Evolutionary conservation across 2,329 filamentous ascomycete genomes (phyloP).

Genomic region (Hypoxylon sp.): DNA sequence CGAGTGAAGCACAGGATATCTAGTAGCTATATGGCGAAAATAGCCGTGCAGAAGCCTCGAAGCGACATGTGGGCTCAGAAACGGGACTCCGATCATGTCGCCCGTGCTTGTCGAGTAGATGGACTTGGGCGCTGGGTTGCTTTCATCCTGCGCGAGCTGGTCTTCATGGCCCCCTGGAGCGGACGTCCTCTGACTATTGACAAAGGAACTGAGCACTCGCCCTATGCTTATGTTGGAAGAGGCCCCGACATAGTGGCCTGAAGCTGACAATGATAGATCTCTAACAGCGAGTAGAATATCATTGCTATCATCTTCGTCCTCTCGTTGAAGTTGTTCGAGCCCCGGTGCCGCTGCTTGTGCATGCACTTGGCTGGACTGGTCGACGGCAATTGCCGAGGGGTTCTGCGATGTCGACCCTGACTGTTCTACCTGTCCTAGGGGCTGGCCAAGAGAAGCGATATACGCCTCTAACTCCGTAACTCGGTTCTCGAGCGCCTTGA

Average conservation of each 20-base stretch:
- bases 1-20: conserved; percentile 43
- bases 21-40: conserved; percentile 45
- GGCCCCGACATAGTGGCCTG: conserved; percentile 44
- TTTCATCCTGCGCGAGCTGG: conserved; percentile 26
- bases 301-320: conserved; percentile 42
- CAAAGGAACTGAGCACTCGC: conserved; percentile 45
- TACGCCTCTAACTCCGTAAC: conserved; percentile 43
- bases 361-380: conserved; percentile 12
- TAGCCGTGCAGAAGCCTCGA: conserved; percentile 42
- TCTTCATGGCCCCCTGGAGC: conserved; percentile 29
- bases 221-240: conserved; percentile 46
- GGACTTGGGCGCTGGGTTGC: conserved; percentile 45
- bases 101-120: conserved; percentile 38
- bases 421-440: conserved; percentile 32
- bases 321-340: conserved; percentile 24
- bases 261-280: conserved; percentile 44
- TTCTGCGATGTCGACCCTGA: conserved; percentile 34
- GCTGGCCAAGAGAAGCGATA: conserved; percentile 41
- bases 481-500: conserved; percentile 44
- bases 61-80: conserved; percentile 42
- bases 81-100: conserved; percentile 41
- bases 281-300: conserved; percentile 44
- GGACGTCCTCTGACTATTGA: conserved; percentile 40
- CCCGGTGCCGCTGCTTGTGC: conserved; percentile 2
- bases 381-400: conserved; percentile 5